phyloP scores from a whole-genome alignment of 2,329 filamentous ascomycete species.

The Chaetoscypha palmicola region DNA sequence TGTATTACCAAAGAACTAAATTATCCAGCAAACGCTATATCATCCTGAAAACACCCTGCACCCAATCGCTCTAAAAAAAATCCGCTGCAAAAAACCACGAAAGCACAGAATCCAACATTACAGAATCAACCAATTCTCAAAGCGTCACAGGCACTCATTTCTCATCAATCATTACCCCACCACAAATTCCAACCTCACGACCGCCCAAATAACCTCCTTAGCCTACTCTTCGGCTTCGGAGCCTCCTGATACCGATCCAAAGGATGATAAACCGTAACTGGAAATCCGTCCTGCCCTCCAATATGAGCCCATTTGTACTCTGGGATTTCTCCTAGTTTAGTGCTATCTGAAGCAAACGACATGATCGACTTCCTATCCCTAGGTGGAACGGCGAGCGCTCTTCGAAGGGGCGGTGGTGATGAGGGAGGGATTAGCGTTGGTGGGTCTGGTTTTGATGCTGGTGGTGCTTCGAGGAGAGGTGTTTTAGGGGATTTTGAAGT shows the following conservation, averaged over 20 bases:
- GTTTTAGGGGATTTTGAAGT: background rate
- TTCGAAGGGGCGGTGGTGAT: background rate
- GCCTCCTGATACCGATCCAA: conserved; percentile 19
- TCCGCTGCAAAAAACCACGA: too few relatives aligned
- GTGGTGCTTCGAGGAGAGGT: background rate
- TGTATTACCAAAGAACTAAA: too few relatives aligned
- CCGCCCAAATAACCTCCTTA: conserved; percentile 23
- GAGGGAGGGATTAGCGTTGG: background rate
- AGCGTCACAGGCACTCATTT: too few relatives aligned
- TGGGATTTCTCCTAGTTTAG: conserved; percentile 40
- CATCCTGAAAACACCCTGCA: too few relatives aligned
- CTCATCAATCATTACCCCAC: too few relatives aligned
- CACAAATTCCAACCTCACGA: too few relatives aligned
- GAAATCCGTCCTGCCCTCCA: conserved; percentile 10
- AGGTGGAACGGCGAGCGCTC: background rate
- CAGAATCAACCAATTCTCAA: too few relatives aligned
- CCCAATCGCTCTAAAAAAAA: too few relatives aligned
- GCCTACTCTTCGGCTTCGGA: conserved; percentile 18
- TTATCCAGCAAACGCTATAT: too few relatives aligned
- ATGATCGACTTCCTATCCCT: conserved; percentile 29
- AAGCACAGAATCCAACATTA: too few relatives aligned
- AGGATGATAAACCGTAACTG: conserved; percentile 19
- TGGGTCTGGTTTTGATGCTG: background rate
- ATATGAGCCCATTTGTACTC: conserved; percentile 14
- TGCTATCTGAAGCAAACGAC: conserved; percentile 38